Conservation (phyloP, 2,329 filamentous ascomycete genomes). For the Aspergillus puulaauensis region DNA sequence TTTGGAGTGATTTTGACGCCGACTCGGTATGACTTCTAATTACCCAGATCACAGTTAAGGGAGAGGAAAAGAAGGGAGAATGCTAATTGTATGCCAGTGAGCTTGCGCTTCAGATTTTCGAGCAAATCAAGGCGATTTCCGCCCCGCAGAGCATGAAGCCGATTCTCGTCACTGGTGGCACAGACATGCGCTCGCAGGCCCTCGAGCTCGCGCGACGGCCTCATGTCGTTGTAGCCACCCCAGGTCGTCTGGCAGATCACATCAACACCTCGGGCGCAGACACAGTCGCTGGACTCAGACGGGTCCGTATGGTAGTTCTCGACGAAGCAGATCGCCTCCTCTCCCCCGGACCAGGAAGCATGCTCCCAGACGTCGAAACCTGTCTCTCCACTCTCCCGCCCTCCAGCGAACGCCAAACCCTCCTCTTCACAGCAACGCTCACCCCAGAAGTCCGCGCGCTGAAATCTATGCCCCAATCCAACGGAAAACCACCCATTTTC, state of each 20-base stretch:
- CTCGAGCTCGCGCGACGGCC: slow-evolving; percentile 78
- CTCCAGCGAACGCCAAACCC: slow-evolving; percentile 77
- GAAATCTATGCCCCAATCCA: slow-evolving; percentile 70
- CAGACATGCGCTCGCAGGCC: slow-evolving; percentile 89
- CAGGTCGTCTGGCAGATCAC: slow-evolving; percentile 89
- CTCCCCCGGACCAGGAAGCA: slow-evolving; percentile 71
- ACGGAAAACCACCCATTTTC: slow-evolving; percentile 74
- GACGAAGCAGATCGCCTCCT: slow-evolving; percentile 94
- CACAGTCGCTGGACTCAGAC: slow-evolving; percentile 76
- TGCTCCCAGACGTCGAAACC: slow-evolving; percentile 91
- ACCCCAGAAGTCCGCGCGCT: slow-evolving; percentile 87
- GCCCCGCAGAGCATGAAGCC: slow-evolving; percentile 84
- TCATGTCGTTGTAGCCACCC: slow-evolving; percentile 92
- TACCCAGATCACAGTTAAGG: background rate
- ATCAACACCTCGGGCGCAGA: slow-evolving; percentile 89
- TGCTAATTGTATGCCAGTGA: slow-evolving; percentile 56
- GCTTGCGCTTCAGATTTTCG: slow-evolving; percentile 91
- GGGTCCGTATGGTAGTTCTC: slow-evolving; percentile 82
- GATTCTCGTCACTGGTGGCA: slow-evolving; percentile 85
- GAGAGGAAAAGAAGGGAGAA: background rate
- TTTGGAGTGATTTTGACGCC: slow-evolving; percentile 88
- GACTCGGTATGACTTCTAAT: slow-evolving; percentile 57
- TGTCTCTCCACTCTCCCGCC: slow-evolving; percentile 81
- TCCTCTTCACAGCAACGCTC: slow-evolving; percentile 94
- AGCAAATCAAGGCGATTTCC: slow-evolving; percentile 92